A percentile compares a stretch with the other conserved stretches of the same genome.
These are phyloP conservation scores for Pleurotus sapidus DNA, from an alignment of 768 basidiomycete genomes.

Conservation along the genomic window DNA sequence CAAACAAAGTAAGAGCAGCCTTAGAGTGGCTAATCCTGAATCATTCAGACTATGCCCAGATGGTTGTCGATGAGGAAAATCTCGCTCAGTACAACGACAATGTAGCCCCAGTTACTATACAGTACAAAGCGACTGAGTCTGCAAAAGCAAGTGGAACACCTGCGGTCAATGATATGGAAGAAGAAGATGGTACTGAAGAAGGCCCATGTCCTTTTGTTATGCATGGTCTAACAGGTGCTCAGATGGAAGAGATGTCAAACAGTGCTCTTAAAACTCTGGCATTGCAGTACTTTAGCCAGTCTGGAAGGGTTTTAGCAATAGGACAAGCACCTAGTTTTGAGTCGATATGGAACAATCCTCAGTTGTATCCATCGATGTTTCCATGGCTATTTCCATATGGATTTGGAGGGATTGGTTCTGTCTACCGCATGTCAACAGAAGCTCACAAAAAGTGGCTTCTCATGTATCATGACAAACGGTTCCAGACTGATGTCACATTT, in stretches of 20 bases:
- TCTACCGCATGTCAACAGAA: slow-evolving; percentile 9
- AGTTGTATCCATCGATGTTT: slow-evolving; percentile 27
- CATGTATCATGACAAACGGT: slow-evolving; percentile 27
- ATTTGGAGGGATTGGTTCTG: slow-evolving; percentile 22
- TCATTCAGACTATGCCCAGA: slow-evolving; percentile 21
- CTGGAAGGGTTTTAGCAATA: slow-evolving; percentile 17
- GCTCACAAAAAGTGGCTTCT: slow-evolving; percentile 25
- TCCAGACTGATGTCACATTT: slow-evolving; percentile 23
- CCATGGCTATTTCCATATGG: slow-evolving; percentile 41
- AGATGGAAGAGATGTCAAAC: slow-evolving; percentile 11
- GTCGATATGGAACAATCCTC: slow-evolving; percentile 21
- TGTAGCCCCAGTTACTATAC: slow-evolving; percentile 12
- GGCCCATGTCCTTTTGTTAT: slow-evolving; percentile 24
- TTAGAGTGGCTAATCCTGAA: slow-evolving; percentile 26
- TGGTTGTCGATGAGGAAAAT: slow-evolving; percentile 17
- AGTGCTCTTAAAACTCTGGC: slow-evolving; percentile 13
- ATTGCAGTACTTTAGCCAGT: slow-evolving; percentile 12
- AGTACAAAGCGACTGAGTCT: slow-evolving; percentile 6
- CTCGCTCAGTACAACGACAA: slow-evolving; percentile 11
- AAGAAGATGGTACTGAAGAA: slow-evolving; percentile 17
- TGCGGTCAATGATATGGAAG: slow-evolving; percentile 15
- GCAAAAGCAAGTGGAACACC: slow-evolving; percentile 8
- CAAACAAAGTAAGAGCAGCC: slow-evolving; percentile 16
- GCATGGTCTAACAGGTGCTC: slow-evolving; percentile 20
- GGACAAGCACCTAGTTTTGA: slow-evolving; percentile 16